Percentiles rank a stretch among this genome's conserved stretches.
Evolutionary conservation across 495 filamentous ascomycete species (phyloP).

Genomic region (Podospora pseudopauciseta): DNA sequence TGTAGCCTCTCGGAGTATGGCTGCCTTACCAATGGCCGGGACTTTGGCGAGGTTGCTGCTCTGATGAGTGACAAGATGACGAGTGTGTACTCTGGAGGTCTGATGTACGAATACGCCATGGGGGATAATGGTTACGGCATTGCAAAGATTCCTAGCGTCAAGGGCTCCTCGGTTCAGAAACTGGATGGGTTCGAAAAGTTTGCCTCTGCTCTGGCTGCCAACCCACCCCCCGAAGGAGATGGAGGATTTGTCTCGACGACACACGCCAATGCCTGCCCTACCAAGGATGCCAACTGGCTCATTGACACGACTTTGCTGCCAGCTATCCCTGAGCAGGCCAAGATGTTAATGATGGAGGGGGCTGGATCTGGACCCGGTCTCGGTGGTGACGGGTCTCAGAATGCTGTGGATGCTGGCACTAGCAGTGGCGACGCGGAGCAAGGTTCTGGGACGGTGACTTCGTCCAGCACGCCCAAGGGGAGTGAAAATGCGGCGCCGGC

Average conservation of each 20-base stretch:
- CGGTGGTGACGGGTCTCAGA: constrained; percentile 66
- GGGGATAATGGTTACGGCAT: constrained; percentile 76
- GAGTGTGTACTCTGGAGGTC: constrained; percentile 86
- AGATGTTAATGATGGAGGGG: constrained; percentile 63
- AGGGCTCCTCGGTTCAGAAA: constrained; percentile 47
- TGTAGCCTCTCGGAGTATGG: constrained; percentile 81
- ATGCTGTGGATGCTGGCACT: constrained; percentile 53
- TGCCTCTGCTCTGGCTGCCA: constrained; percentile 58
- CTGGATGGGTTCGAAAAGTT: constrained; percentile 62
- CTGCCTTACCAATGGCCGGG: constrained; percentile 73
- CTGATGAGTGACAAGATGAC: constrained; percentile 87
- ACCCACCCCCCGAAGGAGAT: constrained; percentile 63
- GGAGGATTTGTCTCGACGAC: constrained; percentile 73
- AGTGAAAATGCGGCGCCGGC: constrained; percentile 12
- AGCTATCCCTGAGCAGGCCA: constrained; percentile 64
- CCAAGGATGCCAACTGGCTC: constrained; percentile 66
- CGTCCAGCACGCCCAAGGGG: constrained; percentile 28
- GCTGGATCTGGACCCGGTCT: constrained; percentile 73
- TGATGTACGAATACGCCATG: constrained; percentile 92
- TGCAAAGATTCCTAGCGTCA: constrained; percentile 51
- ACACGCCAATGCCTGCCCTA: constrained; percentile 64
- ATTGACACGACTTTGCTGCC: constrained; percentile 65
- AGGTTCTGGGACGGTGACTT: constrained; percentile 54
- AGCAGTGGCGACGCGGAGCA: constrained; percentile 61
- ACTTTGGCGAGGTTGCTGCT: constrained; percentile 74